Evolutionary conservation across 2,329 filamentous ascomycete genomes (phyloP).

Genomic region (Cladosporium sp.): DNA sequence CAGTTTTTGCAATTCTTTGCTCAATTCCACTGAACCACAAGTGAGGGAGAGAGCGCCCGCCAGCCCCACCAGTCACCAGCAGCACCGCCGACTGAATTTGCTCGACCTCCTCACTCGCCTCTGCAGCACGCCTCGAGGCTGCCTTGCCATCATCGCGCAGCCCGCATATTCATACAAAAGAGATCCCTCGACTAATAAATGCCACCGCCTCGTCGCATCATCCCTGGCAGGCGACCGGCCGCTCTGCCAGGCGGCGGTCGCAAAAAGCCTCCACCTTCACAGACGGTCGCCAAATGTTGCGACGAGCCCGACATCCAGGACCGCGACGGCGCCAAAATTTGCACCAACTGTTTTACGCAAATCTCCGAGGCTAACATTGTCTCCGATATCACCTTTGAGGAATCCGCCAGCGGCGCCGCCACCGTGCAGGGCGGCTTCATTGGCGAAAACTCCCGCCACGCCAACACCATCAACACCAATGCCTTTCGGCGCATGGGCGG

Average conservation of each 20-base stretch:
- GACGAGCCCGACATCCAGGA: constrained; percentile 33
- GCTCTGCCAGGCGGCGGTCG: constrained; percentile 20
- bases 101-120: constrained; percentile 40
- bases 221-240: constrained; percentile 12
- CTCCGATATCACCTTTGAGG: constrained; percentile 86
- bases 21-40: constrained; percentile 4
- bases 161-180: constrained; percentile 3
- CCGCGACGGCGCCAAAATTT: constrained; percentile 56
- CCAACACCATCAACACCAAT: constrained; percentile 59
- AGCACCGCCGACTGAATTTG: constrained; percentile 11
- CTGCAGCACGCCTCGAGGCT: constrained; percentile 26
- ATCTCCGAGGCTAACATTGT: constrained; percentile 88
- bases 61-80: constrained; percentile 7
- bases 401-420: constrained; percentile 80
- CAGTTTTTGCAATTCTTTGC: not conserved
- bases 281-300: constrained; percentile 28
- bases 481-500: constrained; percentile 48
- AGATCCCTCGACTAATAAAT: constrained; percentile 1
- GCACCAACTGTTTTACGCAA: constrained; percentile 81
- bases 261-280: constrained; percentile 15
- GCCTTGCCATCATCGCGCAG: constrained; percentile 38
- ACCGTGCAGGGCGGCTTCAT: constrained; percentile 90
- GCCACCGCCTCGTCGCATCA: constrained; percentile 20
- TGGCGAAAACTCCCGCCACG: constrained; percentile 79
- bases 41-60: not conserved